Evolutionary conservation across 2,329 filamentous ascomycete species (phyloP).

Genomic region (Cordyceps cateniannulata): DNA sequence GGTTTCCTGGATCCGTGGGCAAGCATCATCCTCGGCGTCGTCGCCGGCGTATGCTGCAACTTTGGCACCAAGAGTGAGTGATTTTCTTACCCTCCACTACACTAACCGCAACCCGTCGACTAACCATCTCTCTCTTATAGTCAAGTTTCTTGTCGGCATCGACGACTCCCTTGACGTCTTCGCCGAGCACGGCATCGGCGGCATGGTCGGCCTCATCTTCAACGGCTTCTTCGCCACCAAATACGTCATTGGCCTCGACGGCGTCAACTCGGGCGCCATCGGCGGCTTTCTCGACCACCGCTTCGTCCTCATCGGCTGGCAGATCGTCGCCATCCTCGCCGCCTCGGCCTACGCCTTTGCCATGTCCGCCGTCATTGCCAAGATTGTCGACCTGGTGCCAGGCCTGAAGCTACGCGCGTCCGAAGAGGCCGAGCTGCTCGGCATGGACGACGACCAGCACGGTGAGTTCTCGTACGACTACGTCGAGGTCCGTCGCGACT

Average conservation of each 20-base stretch:
- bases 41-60: slow-evolving; percentile 60
- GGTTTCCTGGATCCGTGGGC: slow-evolving; percentile 64
- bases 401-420: slow-evolving; percentile 73
- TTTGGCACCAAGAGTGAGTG: slow-evolving; percentile 54
- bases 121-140: slow-evolving; percentile 23
- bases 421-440: slow-evolving; percentile 76
- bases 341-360: slow-evolving; percentile 63
- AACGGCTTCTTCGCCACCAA: slow-evolving; percentile 66
- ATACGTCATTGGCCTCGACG: slow-evolving; percentile 68
- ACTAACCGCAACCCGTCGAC: slow-evolving; percentile 8
- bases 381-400: slow-evolving; percentile 66
- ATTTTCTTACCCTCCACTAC: not conserved
- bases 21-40: slow-evolving; percentile 58
- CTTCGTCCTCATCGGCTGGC: slow-evolving; percentile 69
- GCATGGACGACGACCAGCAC: slow-evolving; percentile 86
- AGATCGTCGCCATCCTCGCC: slow-evolving; percentile 69
- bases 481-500: slow-evolving; percentile 81
- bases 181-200: slow-evolving; percentile 64
- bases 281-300: slow-evolving; percentile 74
- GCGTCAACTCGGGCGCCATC: slow-evolving; percentile 60
- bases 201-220: slow-evolving; percentile 64
- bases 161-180: slow-evolving; percentile 68
- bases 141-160: slow-evolving; percentile 57
- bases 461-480: slow-evolving; percentile 89
- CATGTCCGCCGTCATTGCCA: slow-evolving; percentile 67